phyloP scores from a whole-genome alignment of 225 moss, liverwort and hornwort species.

The Asterella californica region DNA sequence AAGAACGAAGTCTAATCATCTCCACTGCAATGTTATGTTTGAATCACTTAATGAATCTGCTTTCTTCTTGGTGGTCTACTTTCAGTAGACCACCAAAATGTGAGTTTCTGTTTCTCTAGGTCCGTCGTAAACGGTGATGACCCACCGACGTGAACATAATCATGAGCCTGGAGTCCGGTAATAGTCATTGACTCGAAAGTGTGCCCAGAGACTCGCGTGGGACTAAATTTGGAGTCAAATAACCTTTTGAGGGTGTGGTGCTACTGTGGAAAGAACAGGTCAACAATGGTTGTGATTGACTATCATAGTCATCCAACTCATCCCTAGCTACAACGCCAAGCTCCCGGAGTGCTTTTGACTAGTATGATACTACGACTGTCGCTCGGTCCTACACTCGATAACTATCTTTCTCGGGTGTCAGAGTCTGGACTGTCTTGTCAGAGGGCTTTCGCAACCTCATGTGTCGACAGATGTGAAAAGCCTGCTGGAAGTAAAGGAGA shows the following conservation, averaged over 20 bases:
- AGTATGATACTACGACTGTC: not conserved
- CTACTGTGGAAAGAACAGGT: not conserved
- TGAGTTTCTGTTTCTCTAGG: not conserved
- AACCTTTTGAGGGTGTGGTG: not conserved
- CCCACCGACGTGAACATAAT: constrained; percentile 7
- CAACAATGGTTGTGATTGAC: constrained; percentile 4
- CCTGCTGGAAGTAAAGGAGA: not conserved
- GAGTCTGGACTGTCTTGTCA: not conserved
- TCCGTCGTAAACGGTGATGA: not conserved
- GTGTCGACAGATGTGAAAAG: constrained; percentile 1
- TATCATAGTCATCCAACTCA: not conserved
- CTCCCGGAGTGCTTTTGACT: not conserved
- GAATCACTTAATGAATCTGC: not conserved
- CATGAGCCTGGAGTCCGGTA: constrained; percentile 7
- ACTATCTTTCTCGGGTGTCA: not conserved
- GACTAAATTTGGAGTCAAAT: constrained; percentile 13
- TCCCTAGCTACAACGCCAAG: not conserved
- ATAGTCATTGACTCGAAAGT: not conserved
- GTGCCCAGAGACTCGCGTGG: constrained; percentile 1
- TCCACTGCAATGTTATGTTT: not conserved
- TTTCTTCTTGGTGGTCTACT: too few relatives aligned
- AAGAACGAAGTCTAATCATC: not conserved
- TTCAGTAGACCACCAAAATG: not conserved
- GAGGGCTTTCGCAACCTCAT: not conserved
- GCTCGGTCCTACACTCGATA: not conserved